Evolutionary conservation across 306 rosid species (phyloP), one percentile per base, ranked within the genome.

Genomic region (peach (Prunus persica)): DNA sequence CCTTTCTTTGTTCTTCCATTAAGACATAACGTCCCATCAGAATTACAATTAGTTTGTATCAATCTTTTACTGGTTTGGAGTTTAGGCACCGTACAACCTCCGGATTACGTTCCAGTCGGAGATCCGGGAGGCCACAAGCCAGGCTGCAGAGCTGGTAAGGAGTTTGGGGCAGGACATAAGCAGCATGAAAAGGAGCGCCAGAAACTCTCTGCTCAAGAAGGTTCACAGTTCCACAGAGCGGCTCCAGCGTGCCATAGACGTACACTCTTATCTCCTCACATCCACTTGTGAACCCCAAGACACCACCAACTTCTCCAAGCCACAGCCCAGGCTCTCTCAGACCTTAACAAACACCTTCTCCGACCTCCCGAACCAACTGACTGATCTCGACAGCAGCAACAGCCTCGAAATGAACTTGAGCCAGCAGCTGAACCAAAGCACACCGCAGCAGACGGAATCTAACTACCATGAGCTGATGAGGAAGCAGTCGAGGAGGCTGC

Each of bases 51-150:
- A 6, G 43, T 47, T 18, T 30, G 34, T 11, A 11, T 34, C 32
- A 32, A 34, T 22, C 27, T 9, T 65, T 4, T 15, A 65, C 34
- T 65, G 16, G 30, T 8, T 61, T 58, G 71, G n/a, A 20, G 49
- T 65, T 30, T 77, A 92, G 97, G 91, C 91, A 64, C 91, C 96
- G 3, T 69, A 81, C 81, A 90, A 88, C 73, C 86, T 90, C 72
- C 79, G 91, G 78, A 76, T 66, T 13, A 72, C 83, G 52, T 87
- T 90, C 74, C 78, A 51, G 63, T 75, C 89, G 12, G 96, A 92
- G 84, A 88, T 92, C 66, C 69, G 67, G 69, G 96, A 90, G 32
- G 89, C 87, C 1, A 71, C 90, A 54, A 86, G 75, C 24, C 88
- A 81, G 34, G 97, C 86, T 25, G 93, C 97, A 25, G 87, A 88